Conservation (phyloP, 2,329 filamentous ascomycete species). For the Pseudogymnoascus sp. region DNA sequence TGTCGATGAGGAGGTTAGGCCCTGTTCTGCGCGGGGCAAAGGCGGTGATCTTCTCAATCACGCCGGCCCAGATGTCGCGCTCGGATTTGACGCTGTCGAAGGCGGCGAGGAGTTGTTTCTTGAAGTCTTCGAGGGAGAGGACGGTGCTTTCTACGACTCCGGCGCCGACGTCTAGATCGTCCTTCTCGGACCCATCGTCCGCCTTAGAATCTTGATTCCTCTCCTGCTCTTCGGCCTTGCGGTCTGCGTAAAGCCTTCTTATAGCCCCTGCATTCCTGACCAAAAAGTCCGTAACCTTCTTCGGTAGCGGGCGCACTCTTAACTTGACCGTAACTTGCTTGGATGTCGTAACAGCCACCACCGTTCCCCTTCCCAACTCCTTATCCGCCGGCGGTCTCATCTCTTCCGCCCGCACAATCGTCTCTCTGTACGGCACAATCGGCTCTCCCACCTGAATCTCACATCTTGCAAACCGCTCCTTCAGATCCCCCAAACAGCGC, state of each 20-base stretch:
- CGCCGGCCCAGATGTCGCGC: conserved; percentile 66
- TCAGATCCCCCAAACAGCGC: conserved; percentile 83
- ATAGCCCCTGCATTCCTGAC: conserved; percentile 71
- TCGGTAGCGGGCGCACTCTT: conserved; percentile 69
- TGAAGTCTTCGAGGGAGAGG: conserved; percentile 69
- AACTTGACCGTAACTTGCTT: conserved; percentile 76
- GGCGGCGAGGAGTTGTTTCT: conserved; percentile 56
- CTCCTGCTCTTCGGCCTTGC: conserved; percentile 41
- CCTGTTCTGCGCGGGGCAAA: conserved; percentile 83
- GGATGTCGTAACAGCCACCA: conserved; percentile 67
- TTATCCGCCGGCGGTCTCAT: conserved; percentile 86
- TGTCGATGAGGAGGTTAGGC: conserved; percentile 82
- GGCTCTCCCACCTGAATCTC: conserved; percentile 90
- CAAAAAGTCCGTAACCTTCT: conserved; percentile 74
- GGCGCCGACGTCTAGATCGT: conserved; percentile 43
- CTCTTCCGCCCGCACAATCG: conserved; percentile 77
- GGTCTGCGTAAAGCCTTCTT: conserved; percentile 68
- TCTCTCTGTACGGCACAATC: conserved; percentile 93
- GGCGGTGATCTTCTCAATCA: conserved; percentile 73
- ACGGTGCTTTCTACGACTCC: conserved; percentile 51
- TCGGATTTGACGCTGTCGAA: conserved; percentile 67
- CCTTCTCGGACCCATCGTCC: conserved; percentile 25
- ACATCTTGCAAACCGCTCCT: conserved; percentile 86
- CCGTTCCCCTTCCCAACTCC: conserved; percentile 74
- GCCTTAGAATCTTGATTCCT: conserved; percentile 28